Conservation (phyloP, 257 asterid species). For the Striga asiatica region DNA sequence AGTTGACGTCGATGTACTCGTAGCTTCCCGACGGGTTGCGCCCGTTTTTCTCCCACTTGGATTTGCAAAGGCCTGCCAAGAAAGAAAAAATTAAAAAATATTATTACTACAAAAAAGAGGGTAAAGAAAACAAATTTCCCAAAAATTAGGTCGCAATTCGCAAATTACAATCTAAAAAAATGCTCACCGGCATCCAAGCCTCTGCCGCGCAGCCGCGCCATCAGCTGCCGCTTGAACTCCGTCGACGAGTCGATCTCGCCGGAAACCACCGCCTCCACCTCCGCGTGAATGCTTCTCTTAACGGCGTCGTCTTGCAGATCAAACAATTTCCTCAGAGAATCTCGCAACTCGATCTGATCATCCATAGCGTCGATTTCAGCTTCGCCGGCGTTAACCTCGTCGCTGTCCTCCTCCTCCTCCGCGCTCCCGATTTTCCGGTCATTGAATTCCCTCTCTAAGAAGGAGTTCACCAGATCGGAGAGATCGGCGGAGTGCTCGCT, state of each 20-base stretch:
- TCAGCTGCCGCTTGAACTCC: constrained; percentile 27
- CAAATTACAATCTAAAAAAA: not conserved
- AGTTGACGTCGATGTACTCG: constrained; percentile 44
- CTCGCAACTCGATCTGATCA: constrained; percentile 13
- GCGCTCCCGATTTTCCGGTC: not conserved
- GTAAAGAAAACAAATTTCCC: too few relatives aligned
- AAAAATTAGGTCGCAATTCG: not conserved
- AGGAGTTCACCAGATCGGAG: constrained; percentile 57
- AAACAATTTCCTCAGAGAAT: constrained; percentile 25
- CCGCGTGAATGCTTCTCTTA: constrained; percentile 7
- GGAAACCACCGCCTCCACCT: constrained; percentile 17
- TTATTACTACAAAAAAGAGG: too few relatives aligned
- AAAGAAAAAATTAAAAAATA: too few relatives aligned
- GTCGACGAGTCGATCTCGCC: not conserved
- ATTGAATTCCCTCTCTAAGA: constrained; percentile 37
- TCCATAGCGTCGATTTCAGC: constrained; percentile 5
- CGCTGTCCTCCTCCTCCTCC: constrained; percentile 4
- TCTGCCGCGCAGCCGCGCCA: constrained; percentile 24
- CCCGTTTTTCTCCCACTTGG: constrained; percentile 49
- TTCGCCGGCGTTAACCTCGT: not conserved
- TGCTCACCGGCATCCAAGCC: constrained; percentile 34
- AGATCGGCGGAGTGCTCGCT: constrained; percentile 68
- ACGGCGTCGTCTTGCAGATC: constrained; percentile 11
- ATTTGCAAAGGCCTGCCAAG: constrained; percentile 65
- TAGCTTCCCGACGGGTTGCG: constrained; percentile 32